phyloP scores from a whole-genome alignment of 208 protist species.

The Leptomonas pyrrhocoris region DNA sequence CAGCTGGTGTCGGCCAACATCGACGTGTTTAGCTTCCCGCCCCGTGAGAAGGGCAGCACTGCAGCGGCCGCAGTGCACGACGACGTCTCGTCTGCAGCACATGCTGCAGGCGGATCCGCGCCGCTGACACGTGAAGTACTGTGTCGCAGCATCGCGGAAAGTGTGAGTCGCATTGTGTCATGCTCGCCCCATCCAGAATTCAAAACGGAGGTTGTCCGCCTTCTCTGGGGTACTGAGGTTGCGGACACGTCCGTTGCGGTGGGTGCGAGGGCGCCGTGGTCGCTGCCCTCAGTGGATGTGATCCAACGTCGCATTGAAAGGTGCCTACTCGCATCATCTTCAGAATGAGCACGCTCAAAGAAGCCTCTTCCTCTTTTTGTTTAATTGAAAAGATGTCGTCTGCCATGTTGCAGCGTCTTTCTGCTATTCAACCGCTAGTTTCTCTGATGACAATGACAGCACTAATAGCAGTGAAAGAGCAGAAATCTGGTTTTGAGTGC shows the following conservation, averaged over 20 bases:
- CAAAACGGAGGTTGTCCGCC: constrained; percentile 52
- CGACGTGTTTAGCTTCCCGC: constrained; percentile 49
- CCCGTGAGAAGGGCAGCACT: background rate
- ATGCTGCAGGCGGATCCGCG: background rate
- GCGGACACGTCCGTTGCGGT: background rate
- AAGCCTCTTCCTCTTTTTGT: background rate
- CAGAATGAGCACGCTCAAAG: background rate
- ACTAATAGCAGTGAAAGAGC: background rate
- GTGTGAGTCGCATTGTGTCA: constrained; percentile 55
- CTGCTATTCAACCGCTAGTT: background rate
- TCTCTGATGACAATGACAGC: background rate
- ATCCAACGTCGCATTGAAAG: constrained; percentile 26
- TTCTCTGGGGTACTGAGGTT: constrained; percentile 35
- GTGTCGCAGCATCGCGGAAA: constrained; percentile 66
- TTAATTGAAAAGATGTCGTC: background rate
- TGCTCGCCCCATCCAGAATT: constrained; percentile 54
- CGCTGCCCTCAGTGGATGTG: background rate
- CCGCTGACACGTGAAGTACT: constrained; percentile 22
- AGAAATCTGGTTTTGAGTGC: no score
- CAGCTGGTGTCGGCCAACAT: constrained; percentile 49
- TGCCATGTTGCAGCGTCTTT: background rate
- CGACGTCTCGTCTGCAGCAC: background rate
- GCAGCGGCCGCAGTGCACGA: background rate
- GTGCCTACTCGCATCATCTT: constrained; percentile 1
- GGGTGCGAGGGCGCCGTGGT: background rate